Percentiles rank a stretch among this genome's conserved stretches.
Evolutionary conservation across 1,139 yeast genomes (phyloP).

Genomic region (Lizanozyma gosingica): DNA sequence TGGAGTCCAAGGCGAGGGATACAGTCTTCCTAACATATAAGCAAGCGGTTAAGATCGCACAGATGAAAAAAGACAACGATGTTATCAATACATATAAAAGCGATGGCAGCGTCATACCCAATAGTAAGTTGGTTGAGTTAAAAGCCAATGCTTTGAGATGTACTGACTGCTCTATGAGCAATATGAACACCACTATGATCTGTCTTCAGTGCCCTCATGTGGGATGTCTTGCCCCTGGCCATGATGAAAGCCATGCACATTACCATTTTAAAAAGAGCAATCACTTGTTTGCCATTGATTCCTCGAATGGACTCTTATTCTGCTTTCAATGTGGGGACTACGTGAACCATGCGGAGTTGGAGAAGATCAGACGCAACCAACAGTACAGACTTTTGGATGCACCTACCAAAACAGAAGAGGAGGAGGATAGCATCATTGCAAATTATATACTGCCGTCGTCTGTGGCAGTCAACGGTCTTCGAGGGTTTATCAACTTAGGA

Average conservation of each 20-base stretch:
- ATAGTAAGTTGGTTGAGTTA: conserved; percentile 20
- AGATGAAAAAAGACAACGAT: conserved; percentile 16
- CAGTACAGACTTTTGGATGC: background rate
- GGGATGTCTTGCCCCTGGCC: conserved; percentile 58
- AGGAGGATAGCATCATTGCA: conserved; percentile 15
- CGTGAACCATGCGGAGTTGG: conserved; percentile 52
- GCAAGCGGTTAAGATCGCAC: conserved; percentile 35
- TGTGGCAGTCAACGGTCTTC: conserved; percentile 63
- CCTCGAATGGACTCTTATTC: conserved; percentile 49
- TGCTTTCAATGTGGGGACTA: conserved; percentile 76
- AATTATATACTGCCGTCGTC: conserved; percentile 40
- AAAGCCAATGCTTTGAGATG: conserved; percentile 41
- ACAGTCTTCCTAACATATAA: conserved; percentile 33
- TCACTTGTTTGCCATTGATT: conserved; percentile 69
- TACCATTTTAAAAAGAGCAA: conserved; percentile 52
- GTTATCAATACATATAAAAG: conserved; percentile 21
- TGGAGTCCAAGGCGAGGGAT: conserved; percentile 31
- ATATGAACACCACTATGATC: conserved; percentile 45
- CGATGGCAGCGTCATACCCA: conserved; percentile 22
- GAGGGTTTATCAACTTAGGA: conserved; percentile 89
- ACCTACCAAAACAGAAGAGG: conserved; percentile 13
- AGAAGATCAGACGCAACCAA: conserved; percentile 35
- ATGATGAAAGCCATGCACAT: conserved; percentile 54
- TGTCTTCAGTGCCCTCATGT: conserved; percentile 81
- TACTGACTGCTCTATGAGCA: conserved; percentile 37